Conservation (phyloP, 495 filamentous ascomycete genomes). For the Penicillium canescens region DNA sequence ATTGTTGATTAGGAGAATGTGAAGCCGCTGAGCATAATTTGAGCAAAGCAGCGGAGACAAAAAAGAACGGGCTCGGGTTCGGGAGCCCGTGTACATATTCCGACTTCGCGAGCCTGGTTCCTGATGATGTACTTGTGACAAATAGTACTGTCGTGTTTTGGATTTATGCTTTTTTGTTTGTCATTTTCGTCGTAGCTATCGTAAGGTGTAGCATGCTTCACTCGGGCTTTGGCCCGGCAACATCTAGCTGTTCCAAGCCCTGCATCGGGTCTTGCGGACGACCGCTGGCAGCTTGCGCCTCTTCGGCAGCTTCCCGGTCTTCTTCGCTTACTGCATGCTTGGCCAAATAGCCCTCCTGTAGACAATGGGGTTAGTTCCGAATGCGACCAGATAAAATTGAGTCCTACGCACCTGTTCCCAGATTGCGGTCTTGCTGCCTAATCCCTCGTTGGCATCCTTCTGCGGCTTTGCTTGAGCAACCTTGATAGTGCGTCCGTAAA, state of each 20-base stretch:
- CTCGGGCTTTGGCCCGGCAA: conserved; percentile 85
- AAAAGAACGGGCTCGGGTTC: conserved; percentile 28
- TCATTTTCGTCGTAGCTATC: conserved; percentile 27
- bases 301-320: conserved; percentile 66
- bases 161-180: conserved; percentile 16
- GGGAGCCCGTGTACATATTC: conserved; percentile 43
- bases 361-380: conserved; percentile 17
- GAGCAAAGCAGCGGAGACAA: conserved; percentile 18
- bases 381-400: conserved; percentile 23
- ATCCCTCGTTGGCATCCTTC: conserved; percentile 80
- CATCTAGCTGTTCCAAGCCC: conserved; percentile 87
- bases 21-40: conserved; percentile 18
- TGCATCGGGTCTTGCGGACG: conserved; percentile 87
- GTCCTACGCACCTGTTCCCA: conserved; percentile 84
- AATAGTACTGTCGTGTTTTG: conserved; percentile 27
- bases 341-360: conserved; percentile 88
- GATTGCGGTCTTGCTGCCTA: conserved; percentile 92
- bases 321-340: conserved; percentile 90
- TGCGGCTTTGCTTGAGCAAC: conserved; percentile 90
- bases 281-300: conserved; percentile 51
- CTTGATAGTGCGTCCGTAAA: conserved; percentile 91
- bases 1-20: conserved; percentile 35
- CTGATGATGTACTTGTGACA: conserved; percentile 31
- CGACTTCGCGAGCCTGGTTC: conserved; percentile 32
- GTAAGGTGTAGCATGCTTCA: conserved; percentile 38